Conservation (phyloP, 495 filamentous ascomycete genomes). For the Xylona heveae region DNA sequence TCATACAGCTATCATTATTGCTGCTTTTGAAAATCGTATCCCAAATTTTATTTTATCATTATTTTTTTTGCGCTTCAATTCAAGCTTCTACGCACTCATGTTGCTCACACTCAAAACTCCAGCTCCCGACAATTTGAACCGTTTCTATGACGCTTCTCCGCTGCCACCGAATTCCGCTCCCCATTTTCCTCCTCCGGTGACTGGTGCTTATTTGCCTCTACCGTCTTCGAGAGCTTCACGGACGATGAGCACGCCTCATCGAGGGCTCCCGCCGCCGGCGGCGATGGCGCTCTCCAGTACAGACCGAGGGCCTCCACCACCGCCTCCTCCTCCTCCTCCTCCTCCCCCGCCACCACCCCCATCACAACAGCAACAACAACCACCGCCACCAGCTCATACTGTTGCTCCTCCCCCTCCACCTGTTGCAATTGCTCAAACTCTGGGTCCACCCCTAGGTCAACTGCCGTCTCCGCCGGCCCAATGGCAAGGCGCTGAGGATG, state of each 20-base stretch:
- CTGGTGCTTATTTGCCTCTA: slow-evolving; percentile 22
- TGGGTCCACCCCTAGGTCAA: slow-evolving; percentile 19
- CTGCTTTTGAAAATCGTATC: no score
- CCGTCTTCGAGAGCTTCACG: slow-evolving; percentile 12
- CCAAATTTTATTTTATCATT: no score
- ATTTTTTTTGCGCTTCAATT: neutral
- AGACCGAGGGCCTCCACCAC: slow-evolving; percentile 12
- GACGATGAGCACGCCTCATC: slow-evolving; percentile 50
- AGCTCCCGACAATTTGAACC: slow-evolving; percentile 38
- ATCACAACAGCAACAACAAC: slow-evolving; percentile 17
- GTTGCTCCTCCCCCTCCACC: slow-evolving; percentile 17
- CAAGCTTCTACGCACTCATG: slow-evolving; percentile 17
- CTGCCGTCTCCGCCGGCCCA: slow-evolving; percentile 49
- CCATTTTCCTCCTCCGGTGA: slow-evolving; percentile 37
- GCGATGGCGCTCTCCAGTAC: slow-evolving; percentile 39
- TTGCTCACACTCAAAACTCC: slow-evolving; percentile 49
- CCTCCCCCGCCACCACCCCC: slow-evolving; percentile 15
- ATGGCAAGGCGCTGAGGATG: slow-evolving; percentile 58
- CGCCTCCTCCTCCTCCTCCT: slow-evolving; percentile 22
- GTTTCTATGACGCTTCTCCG: slow-evolving; percentile 43
- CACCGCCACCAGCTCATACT: slow-evolving; percentile 15
- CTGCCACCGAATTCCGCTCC: slow-evolving; percentile 35
- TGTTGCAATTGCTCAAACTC: slow-evolving; percentile 8
- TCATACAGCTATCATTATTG: no score
- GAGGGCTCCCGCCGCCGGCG: slow-evolving; percentile 52